A percentile compares a stretch with the other conserved stretches of the same genome.
Evolutionary conservation across 371 early-diverging fungal species (phyloP).

Genomic region (Mortierella sp.): DNA sequence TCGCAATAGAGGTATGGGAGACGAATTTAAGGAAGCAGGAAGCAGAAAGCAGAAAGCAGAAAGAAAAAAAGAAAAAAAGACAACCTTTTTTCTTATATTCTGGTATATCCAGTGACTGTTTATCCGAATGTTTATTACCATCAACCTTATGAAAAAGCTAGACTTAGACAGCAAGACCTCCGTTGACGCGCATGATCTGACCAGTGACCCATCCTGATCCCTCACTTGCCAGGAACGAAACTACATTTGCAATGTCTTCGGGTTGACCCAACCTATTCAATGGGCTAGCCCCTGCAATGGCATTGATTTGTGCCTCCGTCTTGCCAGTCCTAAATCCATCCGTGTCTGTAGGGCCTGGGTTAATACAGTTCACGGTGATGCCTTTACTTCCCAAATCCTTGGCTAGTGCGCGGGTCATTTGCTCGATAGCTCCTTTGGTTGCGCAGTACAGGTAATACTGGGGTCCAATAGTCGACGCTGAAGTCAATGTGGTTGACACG

Average conservation of each 20-base stretch:
- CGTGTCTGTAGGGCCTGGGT: conserved; percentile 42
- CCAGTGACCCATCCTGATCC: conserved; percentile 40
- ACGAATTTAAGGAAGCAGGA: neutral
- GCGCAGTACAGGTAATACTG: conserved; percentile 34
- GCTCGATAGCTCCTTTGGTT: conserved; percentile 53
- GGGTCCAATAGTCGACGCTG: conserved; percentile 4
- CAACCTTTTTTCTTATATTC: neutral
- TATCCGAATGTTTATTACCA: neutral
- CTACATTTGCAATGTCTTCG: conserved; percentile 36
- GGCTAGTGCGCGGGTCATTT: conserved; percentile 33
- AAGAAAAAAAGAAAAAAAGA: neutral
- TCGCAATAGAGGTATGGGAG: neutral
- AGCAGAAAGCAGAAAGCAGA: neutral
- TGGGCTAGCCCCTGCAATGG: conserved; percentile 8
- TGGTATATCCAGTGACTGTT: neutral
- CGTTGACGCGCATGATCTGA: conserved; percentile 41
- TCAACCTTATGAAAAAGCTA: neutral
- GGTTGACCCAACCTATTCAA: conserved; percentile 30
- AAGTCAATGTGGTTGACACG: conserved; percentile 24
- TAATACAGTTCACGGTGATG: conserved; percentile 48
- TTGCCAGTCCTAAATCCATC: conserved; percentile 37
- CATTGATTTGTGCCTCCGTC: conserved; percentile 23
- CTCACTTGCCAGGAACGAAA: conserved; percentile 37
- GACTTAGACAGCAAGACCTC: conserved; percentile 24
- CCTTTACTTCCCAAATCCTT: conserved; percentile 44